These are phyloP conservation scores for Nothopassalora personata DNA, from an alignment of 2,329 filamentous ascomycete species.

Conservation along the genomic window DNA sequence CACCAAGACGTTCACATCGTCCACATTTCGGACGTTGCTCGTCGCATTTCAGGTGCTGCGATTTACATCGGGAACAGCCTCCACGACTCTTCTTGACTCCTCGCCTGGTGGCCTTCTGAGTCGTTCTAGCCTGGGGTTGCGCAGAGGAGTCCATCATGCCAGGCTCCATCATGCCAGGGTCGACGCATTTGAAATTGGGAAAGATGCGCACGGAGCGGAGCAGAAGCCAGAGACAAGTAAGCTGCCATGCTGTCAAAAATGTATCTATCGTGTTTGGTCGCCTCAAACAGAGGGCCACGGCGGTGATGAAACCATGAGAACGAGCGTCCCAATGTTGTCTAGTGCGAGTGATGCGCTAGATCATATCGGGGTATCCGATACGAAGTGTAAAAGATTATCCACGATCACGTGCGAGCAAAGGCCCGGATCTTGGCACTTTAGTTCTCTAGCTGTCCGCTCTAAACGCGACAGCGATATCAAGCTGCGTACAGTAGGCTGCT, in stretches of 20 bases:
- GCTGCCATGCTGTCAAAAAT: not conserved
- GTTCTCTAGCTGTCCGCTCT: too few species aligned
- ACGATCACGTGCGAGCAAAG: not conserved
- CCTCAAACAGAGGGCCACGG: not conserved
- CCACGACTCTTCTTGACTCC: conserved; percentile 12
- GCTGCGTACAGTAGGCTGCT: too few species aligned
- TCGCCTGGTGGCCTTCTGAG: conserved; percentile 3
- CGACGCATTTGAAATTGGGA: not conserved
- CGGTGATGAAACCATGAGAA: not conserved
- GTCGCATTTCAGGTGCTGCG: conserved; percentile 8
- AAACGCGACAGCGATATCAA: too few species aligned
- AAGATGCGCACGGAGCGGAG: not conserved
- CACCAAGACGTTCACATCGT: conserved; percentile 7
- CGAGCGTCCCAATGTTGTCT: not conserved
- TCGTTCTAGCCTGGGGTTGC: not conserved
- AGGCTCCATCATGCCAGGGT: not conserved
- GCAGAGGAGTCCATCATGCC: not conserved
- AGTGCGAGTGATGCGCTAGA: not conserved
- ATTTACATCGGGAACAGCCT: conserved; percentile 5
- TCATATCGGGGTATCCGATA: not conserved
- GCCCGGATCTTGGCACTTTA: not conserved
- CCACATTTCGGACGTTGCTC: conserved; percentile 6
- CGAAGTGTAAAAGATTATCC: not conserved
- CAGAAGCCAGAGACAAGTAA: not conserved
- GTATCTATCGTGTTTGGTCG: not conserved